Base-by-base conservation (phyloP, 2,329 filamentous ascomycete species). In the Fusarium agapanthi region DNA sequence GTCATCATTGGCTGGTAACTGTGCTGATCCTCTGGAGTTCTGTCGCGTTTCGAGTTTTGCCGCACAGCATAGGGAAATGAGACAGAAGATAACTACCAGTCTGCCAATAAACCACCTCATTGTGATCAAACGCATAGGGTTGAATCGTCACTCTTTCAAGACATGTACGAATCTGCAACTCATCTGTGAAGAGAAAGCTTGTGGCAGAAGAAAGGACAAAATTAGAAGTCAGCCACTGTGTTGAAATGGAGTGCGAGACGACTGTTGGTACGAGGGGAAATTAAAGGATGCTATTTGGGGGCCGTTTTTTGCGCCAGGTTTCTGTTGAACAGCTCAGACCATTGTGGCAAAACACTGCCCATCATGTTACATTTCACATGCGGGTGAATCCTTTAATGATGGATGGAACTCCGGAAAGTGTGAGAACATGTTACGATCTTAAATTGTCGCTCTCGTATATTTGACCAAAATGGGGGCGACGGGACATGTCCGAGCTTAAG, bases 91-190 rank as follows among this genome's bases (percentile, higher is more conserved):
- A 35, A 5, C 13, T 3, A 4, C 8, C 5, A 20, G n/a, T 37
- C 13, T 35, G 4, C n/a, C 4, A 3, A 7, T 6, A 22, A 12
- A 9, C 32, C 32, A 26, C 7, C 9, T 37, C 48, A 51, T 51
- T 15, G 12, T 37, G 13, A 26, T 26, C 1, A 6, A 2, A 12
- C 22, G 5, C 6, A 5, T 32, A 1, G 0, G 3, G n/a, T 12
- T 24, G 8, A 7, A 4, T 10, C 5, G 9, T 6, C 16, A 20
- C 30, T 26, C 1, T 5, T 7, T 26, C 13, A 8, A 22, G 13
- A 8, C 18, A 9, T 26, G 16, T 37, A 4, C 5, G 26, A 12
- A 3, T 8, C 5, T 53, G 5, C 14, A 5, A 9, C n/a, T 12
- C 10, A 35, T 26, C 0, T 12, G 13, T 6, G 10, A 15, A 20